Conservation (phyloP, 768 basidiomycete genomes). For the Trametopsis cervina region DNA sequence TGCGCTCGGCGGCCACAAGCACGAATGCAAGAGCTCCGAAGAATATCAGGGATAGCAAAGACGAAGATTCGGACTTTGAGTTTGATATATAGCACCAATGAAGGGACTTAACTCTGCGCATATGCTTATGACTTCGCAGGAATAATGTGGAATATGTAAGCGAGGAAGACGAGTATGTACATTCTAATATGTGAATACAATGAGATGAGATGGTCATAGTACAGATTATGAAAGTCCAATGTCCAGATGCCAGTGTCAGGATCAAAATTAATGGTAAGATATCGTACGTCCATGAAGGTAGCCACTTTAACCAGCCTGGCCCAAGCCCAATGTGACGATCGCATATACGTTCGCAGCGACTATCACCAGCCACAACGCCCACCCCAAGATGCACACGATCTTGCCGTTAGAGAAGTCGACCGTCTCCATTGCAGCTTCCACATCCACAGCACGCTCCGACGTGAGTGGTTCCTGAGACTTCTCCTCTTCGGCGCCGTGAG, state of each 20-base stretch:
- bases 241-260: background rate
- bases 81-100: constrained; percentile 43
- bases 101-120: background rate
- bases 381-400: constrained; percentile 41
- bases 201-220: background rate
- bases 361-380: constrained; percentile 59
- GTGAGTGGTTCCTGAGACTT: background rate
- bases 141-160: no score
- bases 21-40: constrained; percentile 44
- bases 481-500: background rate
- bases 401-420: constrained; percentile 63
- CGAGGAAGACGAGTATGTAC: no score
- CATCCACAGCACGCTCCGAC: background rate
- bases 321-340: constrained; percentile 50
- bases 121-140: background rate
- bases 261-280: no score
- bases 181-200: background rate
- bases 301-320: constrained; percentile 18
- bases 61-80: constrained; percentile 72
- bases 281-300: no score
- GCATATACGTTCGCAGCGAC: constrained; percentile 73
- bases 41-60: constrained; percentile 45
- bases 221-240: background rate
- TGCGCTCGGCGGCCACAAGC: constrained; percentile 51
- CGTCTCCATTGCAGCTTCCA: constrained; percentile 23